Evolutionary conservation across 331 rosid genomes (phyloP).

Genomic region (Pyracantha coccinea): DNA sequence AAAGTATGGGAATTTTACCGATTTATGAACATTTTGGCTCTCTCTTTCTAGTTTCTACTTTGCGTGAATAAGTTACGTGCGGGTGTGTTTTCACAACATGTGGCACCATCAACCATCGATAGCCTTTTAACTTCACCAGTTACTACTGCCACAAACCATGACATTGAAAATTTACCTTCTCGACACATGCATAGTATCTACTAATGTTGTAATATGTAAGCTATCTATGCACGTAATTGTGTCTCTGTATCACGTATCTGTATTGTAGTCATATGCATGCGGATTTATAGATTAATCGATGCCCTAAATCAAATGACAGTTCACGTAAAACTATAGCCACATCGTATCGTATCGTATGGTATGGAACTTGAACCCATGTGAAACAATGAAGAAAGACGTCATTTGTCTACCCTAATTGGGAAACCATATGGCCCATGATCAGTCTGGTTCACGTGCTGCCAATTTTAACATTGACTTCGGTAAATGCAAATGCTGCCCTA

Average conservation of each 20-base stretch:
- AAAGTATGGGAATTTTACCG: not conserved
- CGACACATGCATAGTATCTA: too few relatives aligned
- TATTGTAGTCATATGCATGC: not conserved
- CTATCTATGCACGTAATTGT: too few relatives aligned
- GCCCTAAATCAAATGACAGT: not conserved
- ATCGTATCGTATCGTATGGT: not conserved
- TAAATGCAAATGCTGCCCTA: not conserved
- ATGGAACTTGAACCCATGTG: slow-evolving; percentile 4
- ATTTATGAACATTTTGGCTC: not conserved
- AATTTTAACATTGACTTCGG: not conserved
- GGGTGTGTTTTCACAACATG: not conserved
- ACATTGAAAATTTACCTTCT: not conserved
- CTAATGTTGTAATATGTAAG: too few relatives aligned
- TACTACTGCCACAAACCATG: not conserved
- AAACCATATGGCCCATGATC: not conserved
- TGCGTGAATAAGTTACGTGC: not conserved
- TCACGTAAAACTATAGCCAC: not conserved
- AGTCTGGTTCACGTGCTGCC: not conserved
- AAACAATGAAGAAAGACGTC: not conserved
- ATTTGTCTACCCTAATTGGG: slow-evolving; percentile 8
- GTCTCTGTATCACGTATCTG: too few relatives aligned
- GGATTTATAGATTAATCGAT: not conserved
- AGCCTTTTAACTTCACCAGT: not conserved
- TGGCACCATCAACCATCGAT: not conserved
- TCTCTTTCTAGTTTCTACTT: not conserved